These are phyloP conservation scores for Otatea glauca DNA, from an alignment of 176 grass and related monocot species.

Conservation along the genomic window DNA sequence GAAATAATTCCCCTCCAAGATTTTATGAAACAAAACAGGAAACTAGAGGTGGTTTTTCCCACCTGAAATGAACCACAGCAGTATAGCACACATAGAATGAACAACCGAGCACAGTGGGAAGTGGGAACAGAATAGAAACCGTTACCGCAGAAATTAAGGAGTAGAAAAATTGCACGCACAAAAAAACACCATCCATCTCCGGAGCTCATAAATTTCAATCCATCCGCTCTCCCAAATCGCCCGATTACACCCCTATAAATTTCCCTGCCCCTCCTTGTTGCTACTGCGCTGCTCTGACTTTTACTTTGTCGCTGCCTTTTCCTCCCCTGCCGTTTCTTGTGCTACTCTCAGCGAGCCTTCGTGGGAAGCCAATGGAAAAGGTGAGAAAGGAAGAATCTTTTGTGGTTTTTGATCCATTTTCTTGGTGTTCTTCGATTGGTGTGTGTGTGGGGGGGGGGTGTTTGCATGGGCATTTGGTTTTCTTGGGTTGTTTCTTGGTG, in stretches of 20 bases:
- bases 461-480: background rate
- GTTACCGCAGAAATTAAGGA: background rate
- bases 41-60: background rate
- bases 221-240: background rate
- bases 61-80: background rate
- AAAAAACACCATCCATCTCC: slow-evolving; percentile 6
- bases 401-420: background rate
- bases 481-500: background rate
- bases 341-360: background rate
- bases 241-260: background rate
- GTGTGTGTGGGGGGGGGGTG: background rate
- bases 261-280: background rate
- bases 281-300: slow-evolving; percentile 26
- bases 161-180: background rate
- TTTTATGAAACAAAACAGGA: background rate
- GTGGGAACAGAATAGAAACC: background rate
- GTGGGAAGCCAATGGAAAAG: background rate
- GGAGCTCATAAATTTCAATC: background rate
- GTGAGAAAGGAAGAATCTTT: background rate
- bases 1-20: background rate
- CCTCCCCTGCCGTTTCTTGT: background rate
- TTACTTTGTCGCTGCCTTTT: background rate
- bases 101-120: background rate
- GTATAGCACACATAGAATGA: background rate
- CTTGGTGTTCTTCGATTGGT: slow-evolving; percentile 12